Conservation (phyloP, 169 alveolate species). For the Eimeria acervulina region DNA sequence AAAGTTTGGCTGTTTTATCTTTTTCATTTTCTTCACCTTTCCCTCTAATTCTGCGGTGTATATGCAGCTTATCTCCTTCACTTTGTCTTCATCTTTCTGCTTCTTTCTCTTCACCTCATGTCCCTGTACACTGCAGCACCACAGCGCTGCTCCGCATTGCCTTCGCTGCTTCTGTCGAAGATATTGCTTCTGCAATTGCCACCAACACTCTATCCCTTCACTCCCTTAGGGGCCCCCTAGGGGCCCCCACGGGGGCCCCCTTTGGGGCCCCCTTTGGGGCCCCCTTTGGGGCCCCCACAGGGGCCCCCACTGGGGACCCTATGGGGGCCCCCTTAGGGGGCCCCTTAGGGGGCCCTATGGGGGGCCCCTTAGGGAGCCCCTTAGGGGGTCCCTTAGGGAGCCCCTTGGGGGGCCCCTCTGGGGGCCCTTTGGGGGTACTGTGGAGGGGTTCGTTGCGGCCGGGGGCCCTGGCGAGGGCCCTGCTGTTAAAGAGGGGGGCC, state of each 20-base stretch:
- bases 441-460: background rate
- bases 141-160: background rate
- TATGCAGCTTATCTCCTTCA: constrained; percentile 27
- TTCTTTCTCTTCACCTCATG: constrained; percentile 1
- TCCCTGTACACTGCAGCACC: background rate
- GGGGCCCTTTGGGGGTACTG: too few species aligned
- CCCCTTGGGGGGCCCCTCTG: background rate
- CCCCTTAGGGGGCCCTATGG: too few species aligned
- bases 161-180: background rate
- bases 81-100: background rate
- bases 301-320: too few species aligned
- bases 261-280: too few species aligned
- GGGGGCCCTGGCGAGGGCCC: constrained; percentile 1
- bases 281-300: too few species aligned
- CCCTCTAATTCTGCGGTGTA: background rate
- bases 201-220: background rate
- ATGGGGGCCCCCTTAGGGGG: too few species aligned
- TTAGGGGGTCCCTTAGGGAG: too few species aligned
- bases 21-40: background rate
- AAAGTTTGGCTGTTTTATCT: background rate
- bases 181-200: background rate
- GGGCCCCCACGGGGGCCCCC: too few species aligned
- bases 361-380: too few species aligned
- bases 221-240: constrained; percentile 53
- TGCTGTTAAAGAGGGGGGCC: background rate